Evolutionary conservation across 768 basidiomycete genomes (phyloP).

Genomic region (Hemileccinum rubropunctum): DNA sequence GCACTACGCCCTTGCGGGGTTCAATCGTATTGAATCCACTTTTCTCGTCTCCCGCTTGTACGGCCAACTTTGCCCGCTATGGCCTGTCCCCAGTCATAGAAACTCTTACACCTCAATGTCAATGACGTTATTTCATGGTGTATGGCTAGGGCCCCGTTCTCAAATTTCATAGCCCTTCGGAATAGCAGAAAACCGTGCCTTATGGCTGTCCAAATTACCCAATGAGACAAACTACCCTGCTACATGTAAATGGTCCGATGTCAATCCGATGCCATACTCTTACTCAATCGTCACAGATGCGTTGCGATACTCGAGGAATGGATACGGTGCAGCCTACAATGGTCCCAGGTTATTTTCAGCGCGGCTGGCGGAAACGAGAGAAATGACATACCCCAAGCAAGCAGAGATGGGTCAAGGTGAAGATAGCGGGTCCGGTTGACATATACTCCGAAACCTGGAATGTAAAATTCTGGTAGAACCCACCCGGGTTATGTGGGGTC

Average conservation of each 20-base stretch:
- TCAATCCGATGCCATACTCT: not conserved
- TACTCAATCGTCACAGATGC: constrained; percentile 17
- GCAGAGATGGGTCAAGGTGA: constrained; percentile 30
- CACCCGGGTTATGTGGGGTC: constrained; percentile 12
- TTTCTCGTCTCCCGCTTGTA: too few species aligned
- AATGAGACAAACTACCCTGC: not conserved
- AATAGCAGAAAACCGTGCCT: too few species aligned
- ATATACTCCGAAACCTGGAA: constrained; percentile 11
- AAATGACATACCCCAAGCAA: constrained; percentile 25
- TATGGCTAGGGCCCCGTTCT: too few species aligned
- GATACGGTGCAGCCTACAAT: constrained; percentile 22
- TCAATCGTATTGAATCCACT: not conserved
- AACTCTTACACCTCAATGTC: too few species aligned
- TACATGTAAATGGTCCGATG: not conserved
- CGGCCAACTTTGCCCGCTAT: constrained; percentile 1
- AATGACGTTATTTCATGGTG: too few species aligned
- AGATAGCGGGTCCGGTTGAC: constrained; percentile 22
- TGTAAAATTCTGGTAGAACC: constrained; percentile 30
- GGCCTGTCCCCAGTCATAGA: too few species aligned
- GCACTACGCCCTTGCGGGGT: too few species aligned
- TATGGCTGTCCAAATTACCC: not conserved
- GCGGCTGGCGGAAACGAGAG: not conserved
- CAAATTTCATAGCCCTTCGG: too few species aligned
- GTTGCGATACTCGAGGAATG: constrained; percentile 30
- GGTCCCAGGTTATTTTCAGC: not conserved